Evolutionary conservation across 2,329 filamentous ascomycete species (phyloP).

Genomic region (Magnaporthales sp.): DNA sequence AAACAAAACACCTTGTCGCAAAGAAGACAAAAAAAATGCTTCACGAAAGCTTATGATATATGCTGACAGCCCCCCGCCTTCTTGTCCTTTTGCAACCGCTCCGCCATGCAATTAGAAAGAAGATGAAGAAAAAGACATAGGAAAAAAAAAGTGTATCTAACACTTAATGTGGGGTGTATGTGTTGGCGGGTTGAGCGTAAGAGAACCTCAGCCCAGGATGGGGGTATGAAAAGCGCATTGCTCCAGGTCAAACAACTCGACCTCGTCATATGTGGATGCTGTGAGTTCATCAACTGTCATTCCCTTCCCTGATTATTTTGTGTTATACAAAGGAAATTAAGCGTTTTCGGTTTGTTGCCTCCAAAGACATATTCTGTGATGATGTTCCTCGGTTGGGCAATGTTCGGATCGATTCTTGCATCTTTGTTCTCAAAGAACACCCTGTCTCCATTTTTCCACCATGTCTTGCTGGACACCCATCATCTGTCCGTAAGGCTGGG

Average conservation of each 20-base stretch:
- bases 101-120: neutral
- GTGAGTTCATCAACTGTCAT: neutral
- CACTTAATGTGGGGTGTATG: neutral
- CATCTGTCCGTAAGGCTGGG: slow-evolving; percentile 6
- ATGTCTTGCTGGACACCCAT: slow-evolving; percentile 19
- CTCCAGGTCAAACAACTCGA: neutral
- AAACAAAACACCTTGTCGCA: neutral
- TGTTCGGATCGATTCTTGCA: neutral
- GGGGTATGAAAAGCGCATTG: neutral
- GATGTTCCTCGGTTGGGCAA: neutral
- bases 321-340: neutral
- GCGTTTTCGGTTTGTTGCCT: neutral
- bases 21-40: neutral
- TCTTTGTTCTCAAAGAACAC: slow-evolving; percentile 12
- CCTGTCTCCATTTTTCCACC: slow-evolving; percentile 25
- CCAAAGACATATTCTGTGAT: neutral
- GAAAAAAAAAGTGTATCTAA: neutral
- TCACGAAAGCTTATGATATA: neutral
- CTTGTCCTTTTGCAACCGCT: neutral
- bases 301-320: neutral
- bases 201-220: neutral
- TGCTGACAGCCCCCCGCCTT: neutral
- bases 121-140: neutral
- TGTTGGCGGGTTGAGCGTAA: neutral
- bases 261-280: neutral